These are phyloP conservation scores for Candida ovalis DNA, from an alignment of 805 yeast species.

Conservation along the genomic window DNA sequence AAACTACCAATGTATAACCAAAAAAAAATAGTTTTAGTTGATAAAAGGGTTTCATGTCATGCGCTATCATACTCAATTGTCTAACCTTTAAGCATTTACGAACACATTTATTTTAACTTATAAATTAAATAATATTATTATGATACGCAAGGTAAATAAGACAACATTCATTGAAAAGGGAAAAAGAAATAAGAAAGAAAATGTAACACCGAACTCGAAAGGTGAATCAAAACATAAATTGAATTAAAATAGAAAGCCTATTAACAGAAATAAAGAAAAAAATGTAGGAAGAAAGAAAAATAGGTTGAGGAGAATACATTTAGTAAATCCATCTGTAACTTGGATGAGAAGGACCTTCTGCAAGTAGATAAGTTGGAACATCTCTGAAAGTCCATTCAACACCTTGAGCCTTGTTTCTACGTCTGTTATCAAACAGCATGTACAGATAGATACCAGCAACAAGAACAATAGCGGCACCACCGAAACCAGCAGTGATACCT, in stretches of 20 bases:
- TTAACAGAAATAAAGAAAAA: not conserved
- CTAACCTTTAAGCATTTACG: too few relatives aligned
- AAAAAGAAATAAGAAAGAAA: not conserved
- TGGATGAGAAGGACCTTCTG: conserved; percentile 43
- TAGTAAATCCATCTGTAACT: conserved; percentile 45
- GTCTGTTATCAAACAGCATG: conserved; percentile 41
- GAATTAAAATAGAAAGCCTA: not conserved
- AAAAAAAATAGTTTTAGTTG: too few relatives aligned
- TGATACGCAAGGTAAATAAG: not conserved
- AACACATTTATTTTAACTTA: too few relatives aligned
- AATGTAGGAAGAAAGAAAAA: not conserved
- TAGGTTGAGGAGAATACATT: not conserved
- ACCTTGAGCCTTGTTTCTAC: conserved; percentile 38
- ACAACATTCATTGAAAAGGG: not conserved
- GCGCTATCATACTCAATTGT: too few relatives aligned
- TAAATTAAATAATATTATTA: too few relatives aligned
- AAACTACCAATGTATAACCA: too few relatives aligned
- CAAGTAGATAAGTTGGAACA: conserved; percentile 39
- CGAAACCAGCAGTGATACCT: conserved; percentile 43
- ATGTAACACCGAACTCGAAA: not conserved
- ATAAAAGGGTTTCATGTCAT: too few relatives aligned
- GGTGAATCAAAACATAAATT: not conserved
- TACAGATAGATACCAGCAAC: conserved; percentile 18
- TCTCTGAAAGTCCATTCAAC: conserved; percentile 36
- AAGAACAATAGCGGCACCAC: conserved; percentile 40